Evolutionary conservation across 1,284 basidiomycete genomes (phyloP).

Genomic region (Leucoagaricus sp.): DNA sequence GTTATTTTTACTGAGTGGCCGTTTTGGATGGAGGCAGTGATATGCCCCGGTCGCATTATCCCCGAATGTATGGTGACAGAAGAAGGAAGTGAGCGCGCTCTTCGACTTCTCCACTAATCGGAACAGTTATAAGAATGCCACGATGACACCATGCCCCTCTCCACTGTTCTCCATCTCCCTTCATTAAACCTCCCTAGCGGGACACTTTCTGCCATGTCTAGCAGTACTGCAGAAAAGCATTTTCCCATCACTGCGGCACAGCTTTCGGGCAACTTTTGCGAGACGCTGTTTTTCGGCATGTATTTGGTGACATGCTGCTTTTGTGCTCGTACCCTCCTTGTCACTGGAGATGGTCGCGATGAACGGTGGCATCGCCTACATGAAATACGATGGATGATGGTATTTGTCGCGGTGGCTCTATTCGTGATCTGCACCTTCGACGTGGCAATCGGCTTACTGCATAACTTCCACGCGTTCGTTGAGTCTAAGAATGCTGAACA

Average conservation of each 20-base stretch:
- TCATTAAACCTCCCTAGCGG: no score
- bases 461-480: conserved; percentile 13
- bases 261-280: conserved; percentile 13
- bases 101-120: no score
- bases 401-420: not conserved
- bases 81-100: no score
- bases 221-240: no score
- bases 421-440: conserved; percentile 12
- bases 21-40: no score
- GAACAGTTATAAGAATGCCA: no score
- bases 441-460: conserved; percentile 11
- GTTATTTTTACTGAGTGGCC: no score
- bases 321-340: conserved; percentile 3
- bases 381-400: conserved; percentile 15
- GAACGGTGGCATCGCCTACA: conserved; percentile 3
- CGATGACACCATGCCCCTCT: no score
- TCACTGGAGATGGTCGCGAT: not conserved
- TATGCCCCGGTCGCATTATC: no score
- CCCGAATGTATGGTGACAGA: no score
- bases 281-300: conserved; percentile 13
- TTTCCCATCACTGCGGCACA: conserved; percentile 14
- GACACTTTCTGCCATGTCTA: no score
- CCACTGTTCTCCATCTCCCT: no score
- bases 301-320: conserved; percentile 11
- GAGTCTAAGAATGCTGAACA: not conserved